phyloP scores from a whole-genome alignment of 768 basidiomycete genomes.

The Pulveroboletus sp. region DNA sequence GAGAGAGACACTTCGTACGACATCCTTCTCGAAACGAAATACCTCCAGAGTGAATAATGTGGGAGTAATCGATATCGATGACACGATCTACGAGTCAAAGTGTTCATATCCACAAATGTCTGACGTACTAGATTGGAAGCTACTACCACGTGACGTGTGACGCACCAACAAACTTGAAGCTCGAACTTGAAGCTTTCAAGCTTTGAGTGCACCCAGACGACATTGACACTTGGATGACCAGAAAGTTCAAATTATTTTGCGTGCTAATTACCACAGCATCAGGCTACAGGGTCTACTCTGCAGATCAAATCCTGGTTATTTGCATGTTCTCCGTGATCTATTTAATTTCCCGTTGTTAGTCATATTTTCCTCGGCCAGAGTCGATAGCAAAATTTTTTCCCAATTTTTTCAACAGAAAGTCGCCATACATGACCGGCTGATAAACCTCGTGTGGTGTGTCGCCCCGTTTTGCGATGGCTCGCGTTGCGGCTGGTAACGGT shows the following conservation, averaged over 20 bases:
- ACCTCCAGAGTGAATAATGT: conserved; percentile 7
- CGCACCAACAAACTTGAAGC: no score
- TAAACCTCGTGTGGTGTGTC: conserved; percentile 32
- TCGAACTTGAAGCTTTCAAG: no score
- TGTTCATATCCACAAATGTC: conserved; percentile 25
- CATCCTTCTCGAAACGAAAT: conserved; percentile 37
- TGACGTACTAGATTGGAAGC: no score
- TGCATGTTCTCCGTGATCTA: no score
- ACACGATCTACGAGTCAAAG: conserved; percentile 17
- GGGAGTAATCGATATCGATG: conserved; percentile 25
- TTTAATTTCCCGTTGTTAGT: conserved; percentile 12
- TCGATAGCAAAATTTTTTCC: conserved; percentile 60
- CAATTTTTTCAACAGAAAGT: conserved; percentile 73
- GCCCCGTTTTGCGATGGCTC: conserved; percentile 25
- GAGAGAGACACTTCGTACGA: conserved; percentile 48
- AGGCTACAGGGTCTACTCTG: no score
- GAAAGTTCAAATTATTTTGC: no score
- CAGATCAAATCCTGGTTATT: no score
- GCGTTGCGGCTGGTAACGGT: conserved; percentile 59
- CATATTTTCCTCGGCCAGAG: conserved; percentile 34
- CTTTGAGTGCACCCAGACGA: no score
- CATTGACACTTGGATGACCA: no score
- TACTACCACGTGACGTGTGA: no score
- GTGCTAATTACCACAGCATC: no score
- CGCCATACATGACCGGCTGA: conserved; percentile 64